A percentile compares a stretch with the other conserved stretches of the same genome.
Conservation (phyloP, 129 eudicot genomes). For the Heracleum sosnowskyi region DNA sequence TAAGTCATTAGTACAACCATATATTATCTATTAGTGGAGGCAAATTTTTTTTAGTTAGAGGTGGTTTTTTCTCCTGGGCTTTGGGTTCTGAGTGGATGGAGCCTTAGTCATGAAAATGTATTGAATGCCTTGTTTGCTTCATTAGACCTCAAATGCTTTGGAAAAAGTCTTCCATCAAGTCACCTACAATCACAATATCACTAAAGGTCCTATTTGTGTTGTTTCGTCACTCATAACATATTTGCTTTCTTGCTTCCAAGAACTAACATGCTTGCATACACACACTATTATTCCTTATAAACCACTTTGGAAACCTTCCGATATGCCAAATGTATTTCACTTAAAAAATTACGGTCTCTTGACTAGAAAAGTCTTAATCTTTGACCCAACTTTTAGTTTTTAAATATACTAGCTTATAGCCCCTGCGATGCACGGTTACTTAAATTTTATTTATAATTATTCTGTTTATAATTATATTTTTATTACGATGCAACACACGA, state of each 20-base stretch:
- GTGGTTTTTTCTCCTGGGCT: too few relatives aligned
- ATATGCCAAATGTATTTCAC: not conserved
- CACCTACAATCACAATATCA: not conserved
- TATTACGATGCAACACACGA: too few relatives aligned
- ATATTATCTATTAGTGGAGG: not conserved
- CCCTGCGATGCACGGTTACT: too few relatives aligned
- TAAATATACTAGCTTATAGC: too few relatives aligned
- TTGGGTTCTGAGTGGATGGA: not conserved
- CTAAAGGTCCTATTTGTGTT: not conserved
- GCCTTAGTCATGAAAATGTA: not conserved
- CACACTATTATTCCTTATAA: not conserved
- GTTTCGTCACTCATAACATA: not conserved
- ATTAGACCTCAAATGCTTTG: not conserved
- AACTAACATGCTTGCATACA: not conserved
- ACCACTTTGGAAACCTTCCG: not conserved
- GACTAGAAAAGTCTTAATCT: not conserved
- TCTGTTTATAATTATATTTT: too few relatives aligned
- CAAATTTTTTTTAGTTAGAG: not conserved
- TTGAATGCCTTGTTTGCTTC: slow-evolving; percentile 1
- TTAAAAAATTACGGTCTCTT: not conserved
- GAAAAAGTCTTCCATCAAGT: not conserved
- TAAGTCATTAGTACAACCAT: not conserved
- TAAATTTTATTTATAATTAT: too few relatives aligned
- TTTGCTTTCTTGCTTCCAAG: not conserved
- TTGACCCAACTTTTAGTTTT: not conserved